phyloP scores from a whole-genome alignment of 169 alveolate genomes.

The Plasmodium cynomolgi region DNA sequence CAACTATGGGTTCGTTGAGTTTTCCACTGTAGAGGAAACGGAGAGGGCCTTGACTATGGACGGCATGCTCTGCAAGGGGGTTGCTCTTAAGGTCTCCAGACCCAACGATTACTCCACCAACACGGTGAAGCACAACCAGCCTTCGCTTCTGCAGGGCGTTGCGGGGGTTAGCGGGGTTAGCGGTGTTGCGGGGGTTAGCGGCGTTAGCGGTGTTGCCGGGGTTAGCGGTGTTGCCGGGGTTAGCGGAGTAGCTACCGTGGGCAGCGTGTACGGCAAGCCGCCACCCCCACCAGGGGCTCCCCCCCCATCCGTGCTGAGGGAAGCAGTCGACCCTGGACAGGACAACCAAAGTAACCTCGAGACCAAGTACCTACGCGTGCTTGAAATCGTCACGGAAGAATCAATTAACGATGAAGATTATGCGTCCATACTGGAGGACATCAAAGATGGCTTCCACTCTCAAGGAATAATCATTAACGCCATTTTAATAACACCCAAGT shows the following conservation, averaged over 20 bases:
- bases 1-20: slow-evolving; percentile 93
- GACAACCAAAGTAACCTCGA: slow-evolving; percentile 69
- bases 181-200: neutral
- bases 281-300: slow-evolving; percentile 68
- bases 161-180: neutral
- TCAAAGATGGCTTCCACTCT: slow-evolving; percentile 81
- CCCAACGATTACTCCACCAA: slow-evolving; percentile 92
- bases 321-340: slow-evolving; percentile 21
- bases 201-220: neutral
- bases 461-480: slow-evolving; percentile 81
- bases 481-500: slow-evolving; percentile 76
- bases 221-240: neutral
- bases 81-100: slow-evolving; percentile 90
- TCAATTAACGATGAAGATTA: slow-evolving; percentile 69
- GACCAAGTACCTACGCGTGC: slow-evolving; percentile 50
- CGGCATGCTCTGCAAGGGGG: slow-evolving; percentile 92
- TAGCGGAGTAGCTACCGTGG: slow-evolving; percentile 18
- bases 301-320: slow-evolving; percentile 9
- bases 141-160: neutral
- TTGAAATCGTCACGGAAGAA: slow-evolving; percentile 45
- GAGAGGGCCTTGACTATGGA: slow-evolving; percentile 92
- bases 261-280: slow-evolving; percentile 1
- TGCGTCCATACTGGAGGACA: slow-evolving; percentile 80
- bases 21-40: slow-evolving; percentile 93
- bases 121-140: slow-evolving; percentile 67